Evolutionary conservation across 140 eudicot species (phyloP), one percentile per base, ranked within the genome.

Genomic region (Bidens hawaiensis): DNA sequence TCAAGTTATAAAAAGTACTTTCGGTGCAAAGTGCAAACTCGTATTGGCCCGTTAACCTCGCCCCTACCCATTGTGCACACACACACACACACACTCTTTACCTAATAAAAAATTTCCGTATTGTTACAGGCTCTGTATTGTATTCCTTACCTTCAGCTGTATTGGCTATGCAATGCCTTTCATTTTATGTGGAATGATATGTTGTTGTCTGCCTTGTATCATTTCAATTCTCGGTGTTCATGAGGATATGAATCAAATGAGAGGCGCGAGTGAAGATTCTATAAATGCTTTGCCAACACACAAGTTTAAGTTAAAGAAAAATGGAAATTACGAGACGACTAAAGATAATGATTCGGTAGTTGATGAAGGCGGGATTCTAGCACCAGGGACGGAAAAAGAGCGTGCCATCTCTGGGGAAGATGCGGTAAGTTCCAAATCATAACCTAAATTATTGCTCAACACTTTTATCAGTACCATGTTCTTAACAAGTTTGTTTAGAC

Each of bases 81-180:
- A 2, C 26, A 53, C 12, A n/a, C n/a, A n/a, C n/a, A n/a, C n/a
- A n/a, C n/a, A n/a, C n/a, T n/a, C 21, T 25, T 14, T 31, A 40
- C 27, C 18, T 38, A 12, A 55, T 30, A 25, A 26, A 23, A 41
- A 33, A 11, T 21, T 73, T 9, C 47, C 16, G 22, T 25, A 19
- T 62, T 30, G 16, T 57, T 85, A 43, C 88, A 85, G 94, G 83
- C 66, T 85, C 18, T 85, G 94, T 71, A 65, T 85, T 55, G 89
- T 78, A 21, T 79, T 75, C 67, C 86, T 85, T 52, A 85, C 94
- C 11, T 66, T 85, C 60, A 85, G 88, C 70, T 85, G 94, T 73
- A 79, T 85, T 2, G 88, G 94, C 41, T 85, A 85, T 65, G 94
- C 88, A 12, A 85, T 85, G 88, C 94, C 94, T 28, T 85, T 85